A percentile compares a stretch with the other conserved stretches of the same genome.
These are phyloP conservation scores for Penicillium maclennaniae DNA, from an alignment of 495 filamentous ascomycete species.

Conservation along the genomic window DNA sequence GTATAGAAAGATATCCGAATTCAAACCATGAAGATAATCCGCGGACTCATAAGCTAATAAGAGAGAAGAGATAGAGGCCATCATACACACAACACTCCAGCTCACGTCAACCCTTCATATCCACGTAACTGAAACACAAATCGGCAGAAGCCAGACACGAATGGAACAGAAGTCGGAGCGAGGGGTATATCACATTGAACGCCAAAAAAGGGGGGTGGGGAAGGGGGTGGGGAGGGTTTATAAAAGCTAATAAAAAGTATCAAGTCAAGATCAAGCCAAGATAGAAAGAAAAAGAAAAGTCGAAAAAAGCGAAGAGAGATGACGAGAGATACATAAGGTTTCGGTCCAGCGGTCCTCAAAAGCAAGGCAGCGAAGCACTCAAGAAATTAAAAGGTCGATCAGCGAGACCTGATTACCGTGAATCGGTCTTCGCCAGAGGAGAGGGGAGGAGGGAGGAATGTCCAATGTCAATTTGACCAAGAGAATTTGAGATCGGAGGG, in stretches of 20 bases:
- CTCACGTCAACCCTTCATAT: slow-evolving; percentile 20
- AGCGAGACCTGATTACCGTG: slow-evolving; percentile 12
- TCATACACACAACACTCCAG: slow-evolving; percentile 4
- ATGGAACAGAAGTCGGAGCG: slow-evolving; percentile 25
- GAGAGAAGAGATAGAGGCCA: background rate
- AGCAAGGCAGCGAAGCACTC: background rate
- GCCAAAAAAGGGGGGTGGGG: slow-evolving; percentile 26
- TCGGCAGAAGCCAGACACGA: slow-evolving; percentile 17
- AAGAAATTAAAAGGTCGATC: background rate
- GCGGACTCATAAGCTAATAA: background rate
- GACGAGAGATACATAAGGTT: background rate
- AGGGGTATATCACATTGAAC: slow-evolving; percentile 50
- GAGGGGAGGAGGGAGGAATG: slow-evolving; percentile 27
- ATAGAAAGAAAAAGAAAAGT: slow-evolving; percentile 2
- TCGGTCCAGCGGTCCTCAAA: background rate
- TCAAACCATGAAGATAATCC: background rate
- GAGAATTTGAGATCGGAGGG: slow-evolving; percentile 15
- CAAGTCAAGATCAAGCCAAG: slow-evolving; percentile 1
- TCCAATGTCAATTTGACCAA: slow-evolving; percentile 27
- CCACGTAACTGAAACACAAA: slow-evolving; percentile 21
- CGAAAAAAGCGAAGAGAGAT: background rate
- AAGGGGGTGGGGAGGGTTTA: slow-evolving; percentile 9
- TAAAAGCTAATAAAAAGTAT: slow-evolving; percentile 10
- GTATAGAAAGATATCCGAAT: background rate
- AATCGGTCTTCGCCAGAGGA: slow-evolving; percentile 22